phyloP scores from a whole-genome alignment of 2,329 filamentous ascomycete genomes.

The Colletotrichum viniferum region DNA sequence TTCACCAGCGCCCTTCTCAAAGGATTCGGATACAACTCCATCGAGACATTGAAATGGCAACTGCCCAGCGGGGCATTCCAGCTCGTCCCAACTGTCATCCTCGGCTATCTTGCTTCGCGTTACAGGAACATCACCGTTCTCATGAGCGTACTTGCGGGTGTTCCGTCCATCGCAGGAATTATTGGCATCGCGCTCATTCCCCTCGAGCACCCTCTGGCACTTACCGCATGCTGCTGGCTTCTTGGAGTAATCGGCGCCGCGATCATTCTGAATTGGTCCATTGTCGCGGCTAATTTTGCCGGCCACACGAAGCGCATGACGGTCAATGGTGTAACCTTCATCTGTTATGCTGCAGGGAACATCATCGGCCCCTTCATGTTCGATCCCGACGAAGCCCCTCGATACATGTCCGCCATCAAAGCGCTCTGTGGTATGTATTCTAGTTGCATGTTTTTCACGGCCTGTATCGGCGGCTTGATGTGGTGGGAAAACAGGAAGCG shows the following conservation, averaged over 20 bases:
- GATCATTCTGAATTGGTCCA: constrained; percentile 55
- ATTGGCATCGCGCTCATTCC: constrained; percentile 53
- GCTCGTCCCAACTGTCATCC: background rate
- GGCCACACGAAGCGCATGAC: constrained; percentile 57
- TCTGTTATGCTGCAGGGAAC: constrained; percentile 52
- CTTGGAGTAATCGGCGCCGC: constrained; percentile 54
- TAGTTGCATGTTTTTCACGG: background rate
- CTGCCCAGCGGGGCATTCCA: background rate
- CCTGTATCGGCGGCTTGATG: background rate
- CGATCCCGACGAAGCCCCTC: background rate
- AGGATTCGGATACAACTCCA: background rate
- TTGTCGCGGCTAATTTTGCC: constrained; percentile 49
- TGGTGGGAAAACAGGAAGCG: background rate
- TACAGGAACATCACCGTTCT: background rate
- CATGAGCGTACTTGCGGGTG: background rate
- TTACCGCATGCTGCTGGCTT: constrained; percentile 58
- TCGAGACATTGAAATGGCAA: background rate
- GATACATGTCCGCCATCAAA: background rate
- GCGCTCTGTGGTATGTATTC: background rate
- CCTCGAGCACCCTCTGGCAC: constrained; percentile 47
- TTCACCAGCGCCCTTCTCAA: background rate
- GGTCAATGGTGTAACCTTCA: constrained; percentile 54
- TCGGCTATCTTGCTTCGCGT: background rate
- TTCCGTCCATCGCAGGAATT: constrained; percentile 44
- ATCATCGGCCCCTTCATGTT: constrained; percentile 42